Evolutionary conservation across 768 basidiomycete genomes (phyloP).

Genomic region (Mycena chlorophos): DNA sequence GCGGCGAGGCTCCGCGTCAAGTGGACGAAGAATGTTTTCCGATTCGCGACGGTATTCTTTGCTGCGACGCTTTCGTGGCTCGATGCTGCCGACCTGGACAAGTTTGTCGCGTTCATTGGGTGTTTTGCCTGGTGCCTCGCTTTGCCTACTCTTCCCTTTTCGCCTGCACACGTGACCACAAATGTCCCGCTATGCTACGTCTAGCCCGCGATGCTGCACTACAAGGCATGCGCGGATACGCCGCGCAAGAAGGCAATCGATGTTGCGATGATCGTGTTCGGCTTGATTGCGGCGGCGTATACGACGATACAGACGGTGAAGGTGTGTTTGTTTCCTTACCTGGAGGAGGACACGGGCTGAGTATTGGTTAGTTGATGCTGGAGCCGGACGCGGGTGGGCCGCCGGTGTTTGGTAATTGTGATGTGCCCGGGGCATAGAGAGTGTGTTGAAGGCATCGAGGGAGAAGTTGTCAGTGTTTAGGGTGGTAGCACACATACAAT

Average conservation of each 20-base stretch:
- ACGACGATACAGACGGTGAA: slow-evolving; percentile 78
- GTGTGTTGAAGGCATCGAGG: no score
- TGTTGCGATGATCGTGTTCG: slow-evolving; percentile 74
- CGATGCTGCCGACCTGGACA: slow-evolving; percentile 89
- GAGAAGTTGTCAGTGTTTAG: no score
- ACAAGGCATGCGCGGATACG: slow-evolving; percentile 80
- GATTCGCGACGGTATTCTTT: slow-evolving; percentile 30
- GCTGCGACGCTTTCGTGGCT: slow-evolving; percentile 42
- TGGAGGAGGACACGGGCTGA: background rate
- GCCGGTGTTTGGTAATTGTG: slow-evolving; percentile 37
- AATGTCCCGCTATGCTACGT: slow-evolving; percentile 94
- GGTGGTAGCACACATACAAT: no score
- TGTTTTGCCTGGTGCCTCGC: slow-evolving; percentile 85
- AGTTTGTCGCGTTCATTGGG: slow-evolving; percentile 92
- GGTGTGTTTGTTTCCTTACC: slow-evolving; percentile 40
- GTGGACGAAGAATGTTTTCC: slow-evolving; percentile 25
- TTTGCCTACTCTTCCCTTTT: background rate
- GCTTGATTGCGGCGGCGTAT: slow-evolving; percentile 67
- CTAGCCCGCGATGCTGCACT: slow-evolving; percentile 92
- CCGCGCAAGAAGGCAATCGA: slow-evolving; percentile 65
- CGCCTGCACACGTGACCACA: background rate
- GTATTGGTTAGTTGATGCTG: slow-evolving; percentile 63
- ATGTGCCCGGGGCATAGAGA: slow-evolving; percentile 3
- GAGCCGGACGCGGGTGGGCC: slow-evolving; percentile 43
- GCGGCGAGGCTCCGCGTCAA: slow-evolving; percentile 88